Evolutionary conservation across 768 basidiomycete species (phyloP), one percentile per base, ranked within the genome.

Genomic region (Tricholomella constricta): DNA sequence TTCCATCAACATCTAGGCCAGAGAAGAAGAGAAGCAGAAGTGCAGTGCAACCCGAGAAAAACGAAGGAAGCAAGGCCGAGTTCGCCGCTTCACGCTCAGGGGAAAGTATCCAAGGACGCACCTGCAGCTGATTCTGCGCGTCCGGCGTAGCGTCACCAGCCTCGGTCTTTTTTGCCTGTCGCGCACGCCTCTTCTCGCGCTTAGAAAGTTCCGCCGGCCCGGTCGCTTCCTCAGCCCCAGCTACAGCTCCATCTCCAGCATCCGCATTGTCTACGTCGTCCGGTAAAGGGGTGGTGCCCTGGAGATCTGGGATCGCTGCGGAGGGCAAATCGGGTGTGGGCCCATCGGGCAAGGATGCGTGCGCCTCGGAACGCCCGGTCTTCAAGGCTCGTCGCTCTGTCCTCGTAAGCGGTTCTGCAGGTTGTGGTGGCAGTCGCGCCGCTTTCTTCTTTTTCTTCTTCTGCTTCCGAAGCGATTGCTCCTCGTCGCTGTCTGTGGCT

Each of bases 121-220:
- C 42, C 53, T 54, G 57, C 19, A 47, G 35, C 32, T 56, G 54
- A 51, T 45, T 62, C 26, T 57, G 65, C 31, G 60, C 63, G 29
- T 65, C 64, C 11, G 25, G n/a, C 25, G 26, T 25, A 25, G 26
- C 26, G 36, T 72, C 69, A 12, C 62, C 72, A 38, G 63, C 66
- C 55, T 75, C 72, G 5, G 72, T 77, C 65, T 88, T 92, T 74
- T 86, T 91, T 42, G 82, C 83, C 66, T 96, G 90, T 42, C 84
- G 78, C 15, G 87, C 86, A 44, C 85, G 79, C 42, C 95, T 75
- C 68, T 87, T 92, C 27, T 97, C 92, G 53, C 82, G 84, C 70
- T 97, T 98, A 6, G 91, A 72, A 1, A 66, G 64, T 51, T 70
- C 71, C 3, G 46, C 20, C 6, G 45, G 15, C 8, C 29, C 36